Conservation (phyloP, 2,329 filamentous ascomycete species). For the Penicillium sp. region DNA sequence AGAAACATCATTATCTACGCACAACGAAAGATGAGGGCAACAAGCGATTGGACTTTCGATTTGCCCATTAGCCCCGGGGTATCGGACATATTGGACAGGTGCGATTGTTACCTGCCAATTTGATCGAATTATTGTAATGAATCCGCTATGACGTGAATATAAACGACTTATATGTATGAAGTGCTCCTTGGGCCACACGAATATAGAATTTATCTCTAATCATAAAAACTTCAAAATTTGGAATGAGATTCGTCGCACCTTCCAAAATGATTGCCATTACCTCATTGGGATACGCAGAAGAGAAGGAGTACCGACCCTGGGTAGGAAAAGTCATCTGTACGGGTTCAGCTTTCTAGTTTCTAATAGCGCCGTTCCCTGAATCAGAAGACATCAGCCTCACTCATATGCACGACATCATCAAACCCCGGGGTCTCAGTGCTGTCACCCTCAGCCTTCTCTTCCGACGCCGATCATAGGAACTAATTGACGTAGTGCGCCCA, state of each 20-base stretch:
- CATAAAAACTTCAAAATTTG: not conserved
- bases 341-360: no score
- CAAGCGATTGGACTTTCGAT: conserved; percentile 53
- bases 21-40: conserved; percentile 37
- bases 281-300: not conserved
- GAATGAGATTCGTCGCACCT: not conserved
- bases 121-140: not conserved
- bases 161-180: no score
- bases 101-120: not conserved
- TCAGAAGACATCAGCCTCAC: not conserved
- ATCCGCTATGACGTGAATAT: not conserved
- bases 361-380: not conserved
- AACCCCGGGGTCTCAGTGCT: not conserved
- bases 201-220: no score
- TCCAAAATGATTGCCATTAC: not conserved
- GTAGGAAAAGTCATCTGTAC: no score
- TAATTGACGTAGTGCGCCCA: not conserved
- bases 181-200: not conserved
- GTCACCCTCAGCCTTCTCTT: not conserved
- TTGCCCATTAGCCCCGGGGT: conserved; percentile 40
- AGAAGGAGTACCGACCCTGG: no score
- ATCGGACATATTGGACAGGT: not conserved
- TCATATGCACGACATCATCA: not conserved
- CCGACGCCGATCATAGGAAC: conserved; percentile 5
- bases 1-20: conserved; percentile 48